Percentiles rank a stretch among this genome's conserved stretches.
These are phyloP conservation scores for Knoxia roxburghii DNA, from an alignment of 257 asterid genomes.

Conservation along the genomic window DNA sequence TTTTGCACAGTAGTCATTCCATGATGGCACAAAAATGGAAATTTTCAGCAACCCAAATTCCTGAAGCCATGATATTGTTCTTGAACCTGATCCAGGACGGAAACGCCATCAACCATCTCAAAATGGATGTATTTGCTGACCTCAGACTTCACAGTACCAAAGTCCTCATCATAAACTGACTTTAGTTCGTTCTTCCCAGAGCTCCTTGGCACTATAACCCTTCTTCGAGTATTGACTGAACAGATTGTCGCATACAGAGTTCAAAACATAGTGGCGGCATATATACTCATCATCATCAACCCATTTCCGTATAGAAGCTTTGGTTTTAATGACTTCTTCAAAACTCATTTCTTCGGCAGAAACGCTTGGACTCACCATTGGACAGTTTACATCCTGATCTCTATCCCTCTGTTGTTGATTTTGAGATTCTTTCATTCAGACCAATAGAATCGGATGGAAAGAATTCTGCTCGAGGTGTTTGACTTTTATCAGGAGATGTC, in stretches of 20 bases:
- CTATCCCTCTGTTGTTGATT: constrained; percentile 2
- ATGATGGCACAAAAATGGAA: constrained; percentile 53
- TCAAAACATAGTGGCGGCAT: constrained; percentile 54
- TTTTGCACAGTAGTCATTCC: constrained; percentile 51
- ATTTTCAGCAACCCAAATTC: constrained; percentile 54
- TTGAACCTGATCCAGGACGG: constrained; percentile 50
- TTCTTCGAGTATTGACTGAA: constrained; percentile 46
- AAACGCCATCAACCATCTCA: constrained; percentile 52
- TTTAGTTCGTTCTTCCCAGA: constrained; percentile 70
- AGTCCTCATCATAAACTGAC: constrained; percentile 44
- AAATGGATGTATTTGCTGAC: constrained; percentile 58
- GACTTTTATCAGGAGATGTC: background rate
- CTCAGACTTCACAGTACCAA: constrained; percentile 57
- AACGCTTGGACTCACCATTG: constrained; percentile 32
- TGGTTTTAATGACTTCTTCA: constrained; percentile 33
- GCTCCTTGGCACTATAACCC: constrained; percentile 46
- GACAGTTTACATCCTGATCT: background rate
- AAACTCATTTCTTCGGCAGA: constrained; percentile 23
- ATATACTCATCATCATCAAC: constrained; percentile 46
- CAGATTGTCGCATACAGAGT: constrained; percentile 53
- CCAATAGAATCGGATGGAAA: constrained; percentile 9
- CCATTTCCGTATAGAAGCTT: constrained; percentile 41
- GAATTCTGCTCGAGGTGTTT: background rate
- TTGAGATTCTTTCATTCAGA: constrained; percentile 8
- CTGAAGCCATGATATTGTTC: constrained; percentile 49